These are phyloP conservation scores for Novymonas esmeraldas DNA, from an alignment of 208 protist genomes.

Conservation along the genomic window DNA sequence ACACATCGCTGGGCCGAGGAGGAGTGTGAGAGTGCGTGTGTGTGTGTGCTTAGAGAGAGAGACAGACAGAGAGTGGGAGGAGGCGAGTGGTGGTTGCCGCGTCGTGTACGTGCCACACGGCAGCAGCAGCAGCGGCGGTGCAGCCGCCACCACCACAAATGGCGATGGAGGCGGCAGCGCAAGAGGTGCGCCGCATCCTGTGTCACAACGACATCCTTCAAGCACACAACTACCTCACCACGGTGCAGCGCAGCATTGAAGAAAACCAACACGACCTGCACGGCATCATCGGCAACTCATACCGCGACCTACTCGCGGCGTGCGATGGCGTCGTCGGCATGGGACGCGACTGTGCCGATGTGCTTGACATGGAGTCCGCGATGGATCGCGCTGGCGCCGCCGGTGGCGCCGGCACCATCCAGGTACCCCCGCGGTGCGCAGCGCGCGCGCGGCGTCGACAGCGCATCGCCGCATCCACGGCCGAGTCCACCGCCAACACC, in stretches of 20 bases:
- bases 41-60: too few relatives aligned
- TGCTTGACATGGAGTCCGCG: slow-evolving; percentile 36
- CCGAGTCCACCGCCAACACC: too few relatives aligned
- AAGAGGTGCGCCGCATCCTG: slow-evolving; percentile 70
- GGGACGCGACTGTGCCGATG: slow-evolving; percentile 43
- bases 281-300: slow-evolving; percentile 56
- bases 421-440: too few relatives aligned
- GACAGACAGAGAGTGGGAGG: too few relatives aligned
- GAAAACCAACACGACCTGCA: slow-evolving; percentile 52
- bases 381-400: slow-evolving; percentile 5
- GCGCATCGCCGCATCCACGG: too few relatives aligned
- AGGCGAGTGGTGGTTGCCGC: background rate
- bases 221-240: slow-evolving; percentile 54
- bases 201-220: slow-evolving; percentile 58
- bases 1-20: too few relatives aligned
- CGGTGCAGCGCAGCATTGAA: slow-evolving; percentile 55
- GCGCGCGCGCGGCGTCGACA: too few relatives aligned
- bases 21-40: too few relatives aligned
- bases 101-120: background rate
- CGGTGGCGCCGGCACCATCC: background rate
- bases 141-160: background rate
- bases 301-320: slow-evolving; percentile 55
- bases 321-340: slow-evolving; percentile 67
- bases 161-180: slow-evolving; percentile 45
- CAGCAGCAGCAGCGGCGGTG: background rate